Conservation (phyloP, 2,329 filamentous ascomycete genomes). For the Diplocarpon mali region DNA sequence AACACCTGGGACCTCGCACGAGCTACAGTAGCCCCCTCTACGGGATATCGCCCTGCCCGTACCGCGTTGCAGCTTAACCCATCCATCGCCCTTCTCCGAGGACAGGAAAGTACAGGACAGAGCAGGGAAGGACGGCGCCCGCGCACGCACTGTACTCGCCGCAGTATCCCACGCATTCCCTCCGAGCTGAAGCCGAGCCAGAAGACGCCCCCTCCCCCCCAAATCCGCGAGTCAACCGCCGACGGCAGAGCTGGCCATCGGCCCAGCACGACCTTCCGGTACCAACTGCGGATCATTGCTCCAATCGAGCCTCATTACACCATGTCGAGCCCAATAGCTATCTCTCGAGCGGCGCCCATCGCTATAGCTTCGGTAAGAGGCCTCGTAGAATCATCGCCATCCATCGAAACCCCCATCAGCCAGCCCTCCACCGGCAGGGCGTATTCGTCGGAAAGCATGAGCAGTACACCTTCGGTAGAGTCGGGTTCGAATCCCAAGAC, state of each 20-base stretch:
- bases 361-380: constrained; percentile 53
- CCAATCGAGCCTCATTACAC: constrained; percentile 22
- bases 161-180: no score
- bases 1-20: no score
- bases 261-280: constrained; percentile 20
- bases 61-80: no score
- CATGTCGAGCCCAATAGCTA: constrained; percentile 36
- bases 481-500: constrained; percentile 34
- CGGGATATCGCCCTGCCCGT: no score
- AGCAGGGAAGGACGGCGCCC: no score
- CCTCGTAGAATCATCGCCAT: constrained; percentile 21
- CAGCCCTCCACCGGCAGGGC: constrained; percentile 16
- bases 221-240: constrained; percentile 19
- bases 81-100: no score
- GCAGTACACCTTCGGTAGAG: constrained; percentile 41
- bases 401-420: constrained; percentile 14
- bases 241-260: constrained; percentile 20
- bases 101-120: no score
- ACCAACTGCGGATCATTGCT: constrained; percentile 13
- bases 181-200: no score
- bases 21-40: no score
- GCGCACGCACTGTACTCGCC: no score
- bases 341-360: constrained; percentile 52
- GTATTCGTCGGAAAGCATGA: constrained; percentile 35
- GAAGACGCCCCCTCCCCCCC: no score